Percentiles rank a stretch among this genome's conserved stretches.
Conservation (phyloP, 768 basidiomycete genomes). For the Suillus paluster region DNA sequence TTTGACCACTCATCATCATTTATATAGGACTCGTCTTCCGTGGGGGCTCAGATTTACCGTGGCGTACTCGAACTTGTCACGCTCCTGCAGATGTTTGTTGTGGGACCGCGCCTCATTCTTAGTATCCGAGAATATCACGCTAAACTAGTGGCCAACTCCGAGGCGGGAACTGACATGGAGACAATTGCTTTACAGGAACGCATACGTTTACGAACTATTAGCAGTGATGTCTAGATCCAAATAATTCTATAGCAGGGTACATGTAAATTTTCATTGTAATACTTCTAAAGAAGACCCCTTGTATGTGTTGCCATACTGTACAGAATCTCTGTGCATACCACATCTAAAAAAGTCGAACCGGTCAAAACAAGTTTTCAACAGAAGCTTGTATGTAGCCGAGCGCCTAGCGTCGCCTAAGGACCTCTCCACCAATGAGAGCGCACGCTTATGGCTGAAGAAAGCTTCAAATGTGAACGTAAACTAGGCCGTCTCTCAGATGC, state of each 20-base stretch:
- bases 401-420: too few relatives aligned
- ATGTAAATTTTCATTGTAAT: background rate
- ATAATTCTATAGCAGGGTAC: background rate
- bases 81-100: slow-evolving; percentile 1
- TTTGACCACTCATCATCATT: background rate
- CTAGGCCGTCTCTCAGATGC: too few relatives aligned
- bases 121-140: background rate
- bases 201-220: background rate
- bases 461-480: too few relatives aligned
- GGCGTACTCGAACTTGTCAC: background rate
- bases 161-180: background rate
- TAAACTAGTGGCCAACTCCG: background rate
- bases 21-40: background rate
- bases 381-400: too few relatives aligned
- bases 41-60: background rate
- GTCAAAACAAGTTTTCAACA: too few relatives aligned
- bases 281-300: background rate
- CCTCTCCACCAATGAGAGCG: too few relatives aligned
- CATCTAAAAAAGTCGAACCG: too few relatives aligned
- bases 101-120: background rate
- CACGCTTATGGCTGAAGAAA: too few relatives aligned
- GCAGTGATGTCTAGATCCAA: background rate
- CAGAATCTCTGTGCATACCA: too few relatives aligned
- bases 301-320: too few relatives aligned
- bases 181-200: background rate